Evolutionary conservation across 2,329 filamentous ascomycete genomes (phyloP).

Genomic region (Alternaria brassicicola): DNA sequence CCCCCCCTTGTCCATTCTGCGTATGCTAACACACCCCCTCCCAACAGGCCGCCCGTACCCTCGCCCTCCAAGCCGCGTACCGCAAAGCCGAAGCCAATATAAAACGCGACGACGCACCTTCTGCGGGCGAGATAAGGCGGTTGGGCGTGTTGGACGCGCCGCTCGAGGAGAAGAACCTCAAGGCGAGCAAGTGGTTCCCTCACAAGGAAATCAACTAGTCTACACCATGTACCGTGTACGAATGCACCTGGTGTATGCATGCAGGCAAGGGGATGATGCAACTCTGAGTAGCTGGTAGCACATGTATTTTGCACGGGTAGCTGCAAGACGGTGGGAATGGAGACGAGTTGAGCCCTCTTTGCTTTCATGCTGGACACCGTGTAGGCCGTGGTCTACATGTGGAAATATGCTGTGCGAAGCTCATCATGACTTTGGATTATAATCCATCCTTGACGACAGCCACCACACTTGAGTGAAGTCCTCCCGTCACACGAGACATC

Average conservation of each 20-base stretch:
- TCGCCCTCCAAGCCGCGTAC: slow-evolving; percentile 82
- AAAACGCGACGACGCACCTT: slow-evolving; percentile 79
- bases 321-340: too few relatives aligned
- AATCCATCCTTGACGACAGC: too few relatives aligned
- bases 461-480: too few relatives aligned
- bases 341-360: too few relatives aligned
- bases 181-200: slow-evolving; percentile 52
- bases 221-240: accelerated
- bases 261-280: too few relatives aligned
- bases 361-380: too few relatives aligned
- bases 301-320: neutral
- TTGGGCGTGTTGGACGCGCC: slow-evolving; percentile 78
- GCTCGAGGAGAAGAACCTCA: slow-evolving; percentile 71
- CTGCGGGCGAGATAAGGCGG: slow-evolving; percentile 84
- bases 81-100: slow-evolving; percentile 76
- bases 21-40: neutral
- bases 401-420: too few relatives aligned
- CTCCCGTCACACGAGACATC: too few relatives aligned
- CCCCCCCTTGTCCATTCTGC: neutral
- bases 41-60: slow-evolving; percentile 74
- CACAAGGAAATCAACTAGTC: slow-evolving; percentile 50
- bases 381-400: too few relatives aligned
- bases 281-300: too few relatives aligned
- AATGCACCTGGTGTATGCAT: neutral
- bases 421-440: too few relatives aligned